phyloP scores from a whole-genome alignment of 2,329 filamentous ascomycete genomes.

The Pseudocercospora pini-densiflorae region DNA sequence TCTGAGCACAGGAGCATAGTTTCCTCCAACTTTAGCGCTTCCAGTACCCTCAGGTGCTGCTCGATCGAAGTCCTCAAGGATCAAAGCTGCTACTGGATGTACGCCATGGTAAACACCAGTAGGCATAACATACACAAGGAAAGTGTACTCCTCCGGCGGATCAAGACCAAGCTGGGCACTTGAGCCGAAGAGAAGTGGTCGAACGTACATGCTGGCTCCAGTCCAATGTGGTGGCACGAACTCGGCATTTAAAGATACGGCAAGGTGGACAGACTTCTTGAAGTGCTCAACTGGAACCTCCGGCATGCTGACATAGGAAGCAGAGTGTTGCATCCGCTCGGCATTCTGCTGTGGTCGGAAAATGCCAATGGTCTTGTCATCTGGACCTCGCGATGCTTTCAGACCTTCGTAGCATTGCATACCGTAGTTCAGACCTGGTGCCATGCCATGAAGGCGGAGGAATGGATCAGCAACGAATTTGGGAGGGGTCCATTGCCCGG shows the following conservation, averaged over 20 bases:
- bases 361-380: constrained; percentile 72
- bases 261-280: constrained; percentile 74
- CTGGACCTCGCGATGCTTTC: constrained; percentile 86
- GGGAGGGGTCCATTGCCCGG: constrained; percentile 76
- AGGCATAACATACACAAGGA: constrained; percentile 86
- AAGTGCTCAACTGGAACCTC: constrained; percentile 78
- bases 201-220: constrained; percentile 89
- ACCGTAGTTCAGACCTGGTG: constrained; percentile 93
- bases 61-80: constrained; percentile 92
- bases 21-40: constrained; percentile 91
- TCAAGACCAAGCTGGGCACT: constrained; percentile 84
- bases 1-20: constrained; percentile 89
- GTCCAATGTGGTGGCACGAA: constrained; percentile 90
- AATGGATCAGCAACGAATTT: constrained; percentile 81
- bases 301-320: constrained; percentile 81
- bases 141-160: constrained; percentile 90
- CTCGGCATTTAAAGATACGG: constrained; percentile 85
- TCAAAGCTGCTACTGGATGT: constrained; percentile 82
- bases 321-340: constrained; percentile 80
- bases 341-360: constrained; percentile 91
- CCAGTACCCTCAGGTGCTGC: constrained; percentile 90
- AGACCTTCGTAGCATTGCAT: constrained; percentile 99
- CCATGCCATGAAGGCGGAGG: constrained; percentile 92
- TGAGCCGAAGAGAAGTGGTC: constrained; percentile 85
- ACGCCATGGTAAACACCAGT: constrained; percentile 94